Base-by-base conservation (phyloP, 306 rosid species). In the Mucuna pruriens region DNA sequence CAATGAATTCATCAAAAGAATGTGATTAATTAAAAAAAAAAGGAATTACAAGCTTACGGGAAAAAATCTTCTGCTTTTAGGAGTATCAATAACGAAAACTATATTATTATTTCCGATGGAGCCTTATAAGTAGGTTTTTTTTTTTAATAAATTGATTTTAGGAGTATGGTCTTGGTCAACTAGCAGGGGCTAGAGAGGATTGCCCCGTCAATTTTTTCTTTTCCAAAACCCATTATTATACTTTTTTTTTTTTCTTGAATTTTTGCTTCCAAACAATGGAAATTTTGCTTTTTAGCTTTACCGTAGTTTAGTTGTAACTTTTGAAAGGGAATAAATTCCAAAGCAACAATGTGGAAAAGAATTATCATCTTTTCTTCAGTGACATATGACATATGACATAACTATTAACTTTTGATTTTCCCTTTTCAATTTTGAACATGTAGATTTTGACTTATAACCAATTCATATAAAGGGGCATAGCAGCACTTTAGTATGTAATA, bases 321-420 rank as follows among this genome's bases (percentile, higher is more conserved):
- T 83, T 29, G 22, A 25, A 25, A 83, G 76, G 72, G 80, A 83
- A 78, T 78, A 78, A 44, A 78, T 78, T 71, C 80, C 74, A 68
- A 75, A 84, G 79, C 68, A 49, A 46, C 19, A 0, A 39, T 57
- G 65, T 33, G 17, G 31, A 68, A 82, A 76, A 40, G 78, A 10
- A n/a, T 11, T 38, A n/a, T n/a, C 26, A 76, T 36, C 74, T 60
- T 60, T 45, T 64, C 9, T 38, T 17, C 7, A 25, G 84, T 49
- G 67, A 48, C 31, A 51, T 40, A 63, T 49, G 67, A 48, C 31
- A 51, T 40, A 63, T 72, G 36, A 57, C 7, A 10, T 38, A 70
- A 33, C 39, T 57, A 73, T 22, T 26, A 65, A 54, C 57, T 62
- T 23, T 31, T 23, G 15, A 3, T 17, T 38, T 63, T 17, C 40